phyloP scores from a whole-genome alignment of 495 filamentous ascomycete species.

The Xylaria curta region DNA sequence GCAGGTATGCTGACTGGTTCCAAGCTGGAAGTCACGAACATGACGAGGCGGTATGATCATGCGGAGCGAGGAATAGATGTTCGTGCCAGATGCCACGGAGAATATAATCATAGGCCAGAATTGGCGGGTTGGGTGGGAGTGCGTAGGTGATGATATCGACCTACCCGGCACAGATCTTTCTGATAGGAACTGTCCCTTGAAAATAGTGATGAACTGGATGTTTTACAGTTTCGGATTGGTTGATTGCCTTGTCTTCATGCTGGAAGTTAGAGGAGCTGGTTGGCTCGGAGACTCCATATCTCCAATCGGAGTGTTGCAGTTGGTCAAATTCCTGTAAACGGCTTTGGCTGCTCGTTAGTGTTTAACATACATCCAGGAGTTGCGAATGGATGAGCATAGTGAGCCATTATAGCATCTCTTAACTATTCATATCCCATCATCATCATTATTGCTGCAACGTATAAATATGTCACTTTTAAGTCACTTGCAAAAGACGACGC shows the following conservation, averaged over 20 bases:
- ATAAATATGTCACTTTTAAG: neutral
- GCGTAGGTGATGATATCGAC: neutral
- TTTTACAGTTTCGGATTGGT: slow-evolving; percentile 40
- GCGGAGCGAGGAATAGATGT: neutral
- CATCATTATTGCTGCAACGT: neutral
- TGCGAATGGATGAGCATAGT: neutral
- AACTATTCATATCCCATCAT: neutral
- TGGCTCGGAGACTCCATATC: slow-evolving; percentile 43
- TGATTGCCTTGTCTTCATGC: slow-evolving; percentile 49
- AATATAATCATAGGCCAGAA: slow-evolving; percentile 3
- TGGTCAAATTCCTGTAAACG: neutral
- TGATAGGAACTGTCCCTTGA: too few relatives aligned
- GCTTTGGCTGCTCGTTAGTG: neutral
- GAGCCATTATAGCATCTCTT: neutral
- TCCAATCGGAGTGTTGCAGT: neutral
- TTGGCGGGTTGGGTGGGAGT: slow-evolving; percentile 7
- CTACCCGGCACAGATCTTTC: slow-evolving; percentile 26
- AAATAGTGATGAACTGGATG: slow-evolving; percentile 43
- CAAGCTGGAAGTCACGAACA: slow-evolving; percentile 15
- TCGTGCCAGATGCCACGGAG: too few relatives aligned
- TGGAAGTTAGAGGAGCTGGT: slow-evolving; percentile 42
- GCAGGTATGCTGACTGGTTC: slow-evolving; percentile 50
- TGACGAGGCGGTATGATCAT: too few relatives aligned
- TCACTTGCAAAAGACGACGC: neutral
- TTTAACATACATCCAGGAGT: neutral